These are phyloP conservation scores for Cyathus striatus DNA, from an alignment of 768 basidiomycete species.

Conservation along the genomic window DNA sequence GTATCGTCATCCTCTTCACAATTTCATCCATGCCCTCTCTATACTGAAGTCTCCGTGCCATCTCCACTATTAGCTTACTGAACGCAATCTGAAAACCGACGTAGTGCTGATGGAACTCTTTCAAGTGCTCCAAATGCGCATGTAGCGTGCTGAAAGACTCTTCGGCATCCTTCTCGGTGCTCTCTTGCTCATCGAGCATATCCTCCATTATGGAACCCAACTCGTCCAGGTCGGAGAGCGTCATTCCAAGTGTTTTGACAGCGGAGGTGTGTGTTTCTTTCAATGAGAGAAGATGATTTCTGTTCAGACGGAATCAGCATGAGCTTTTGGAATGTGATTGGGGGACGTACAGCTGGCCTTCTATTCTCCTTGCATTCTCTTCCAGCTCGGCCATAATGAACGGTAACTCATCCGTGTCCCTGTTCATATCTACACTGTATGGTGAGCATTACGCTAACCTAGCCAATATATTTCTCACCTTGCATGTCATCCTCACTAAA, in stretches of 20 bases:
- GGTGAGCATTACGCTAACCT: not conserved
- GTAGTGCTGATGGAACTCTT: slow-evolving; percentile 61
- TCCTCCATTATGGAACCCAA: slow-evolving; percentile 76
- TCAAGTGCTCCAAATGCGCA: slow-evolving; percentile 55
- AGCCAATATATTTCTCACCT: slow-evolving; percentile 29
- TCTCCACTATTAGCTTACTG: slow-evolving; percentile 67
- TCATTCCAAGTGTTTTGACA: slow-evolving; percentile 41
- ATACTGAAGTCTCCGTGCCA: slow-evolving; percentile 63
- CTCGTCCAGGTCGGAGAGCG: slow-evolving; percentile 66
- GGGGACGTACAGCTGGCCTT: slow-evolving; percentile 54
- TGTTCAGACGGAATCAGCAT: no score
- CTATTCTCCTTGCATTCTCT: slow-evolving; percentile 46
- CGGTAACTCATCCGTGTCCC: slow-evolving; percentile 76
- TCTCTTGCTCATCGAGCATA: slow-evolving; percentile 67
- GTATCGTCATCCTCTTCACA: slow-evolving; percentile 58
- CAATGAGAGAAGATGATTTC: slow-evolving; percentile 43
- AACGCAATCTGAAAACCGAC: slow-evolving; percentile 70
- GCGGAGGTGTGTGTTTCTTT: slow-evolving; percentile 40
- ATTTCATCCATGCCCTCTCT: slow-evolving; percentile 61
- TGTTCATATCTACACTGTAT: slow-evolving; percentile 58
- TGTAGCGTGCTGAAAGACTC: slow-evolving; percentile 53
- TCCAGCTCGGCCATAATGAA: slow-evolving; percentile 72
- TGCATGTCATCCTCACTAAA: slow-evolving; percentile 68
- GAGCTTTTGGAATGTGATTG: no score
- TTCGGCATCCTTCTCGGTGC: slow-evolving; percentile 41